Base-by-base conservation (phyloP, 805 yeast genomes). In the Ogataea minuta region DNA sequence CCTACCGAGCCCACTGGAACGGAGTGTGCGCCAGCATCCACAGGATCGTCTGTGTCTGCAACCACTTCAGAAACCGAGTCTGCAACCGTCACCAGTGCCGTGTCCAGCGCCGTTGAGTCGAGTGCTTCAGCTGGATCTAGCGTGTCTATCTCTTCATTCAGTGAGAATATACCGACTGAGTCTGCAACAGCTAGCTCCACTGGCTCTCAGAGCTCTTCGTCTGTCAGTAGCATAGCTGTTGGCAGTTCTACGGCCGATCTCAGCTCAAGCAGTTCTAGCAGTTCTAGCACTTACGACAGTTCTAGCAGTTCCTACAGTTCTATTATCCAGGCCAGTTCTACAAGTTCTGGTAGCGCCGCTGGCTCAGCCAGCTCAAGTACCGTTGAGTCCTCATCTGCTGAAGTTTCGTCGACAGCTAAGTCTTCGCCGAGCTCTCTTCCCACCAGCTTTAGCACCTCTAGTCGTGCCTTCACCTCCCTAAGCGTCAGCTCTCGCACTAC, bases 1-100 rank as follows among this genome's bases (percentile, higher is more conserved):
- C 34, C 59, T 9, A 60, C 67, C 8, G 57, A 52, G 31, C 68
- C 68, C 51, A 63, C 68, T 15, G 68, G 67, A 48, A 62, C 66
- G 9, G 36, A 28, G 13, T 58, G 57, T 46, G 46, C 56, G 25
- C 20, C 54, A 23, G 21, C 50, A 6, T 31, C 53, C 24, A 29
- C 23, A 4, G 20, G 39, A 42, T 36, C 57, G n/a, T n/a, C n/a
- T n/a, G n/a, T n/a, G n/a, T n/a, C n/a, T n/a, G n/a, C n/a, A n/a
- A n/a, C n/a, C n/a, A n/a, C n/a, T n/a, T n/a, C n/a, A 15, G 14
- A 5, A 6, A 10, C 24, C 6, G 26, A 7, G 6, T 31, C 27
- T 14, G 31, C 12, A n/a, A n/a, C 12, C 21, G 21, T 19, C 21
- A 19, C 21, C 21, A 19, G 21, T 19, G 21, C 5, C 5, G 32